These are phyloP conservation scores for Mucuna pruriens DNA, from an alignment of 306 rosid genomes.

Conservation along the genomic window DNA sequence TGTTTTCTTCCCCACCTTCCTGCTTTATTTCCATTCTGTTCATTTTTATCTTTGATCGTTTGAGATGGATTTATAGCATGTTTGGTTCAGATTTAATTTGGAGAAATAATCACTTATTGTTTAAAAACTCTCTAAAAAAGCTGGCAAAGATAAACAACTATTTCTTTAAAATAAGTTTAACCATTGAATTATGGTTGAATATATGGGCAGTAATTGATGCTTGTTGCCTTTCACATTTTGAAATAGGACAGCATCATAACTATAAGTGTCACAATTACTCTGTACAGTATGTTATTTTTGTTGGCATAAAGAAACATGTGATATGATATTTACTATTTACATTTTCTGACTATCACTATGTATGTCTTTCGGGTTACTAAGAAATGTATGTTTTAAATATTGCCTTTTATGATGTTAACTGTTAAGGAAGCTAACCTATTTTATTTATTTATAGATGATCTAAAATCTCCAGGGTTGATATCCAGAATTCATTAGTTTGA, in stretches of 20 bases:
- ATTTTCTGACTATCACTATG: background rate
- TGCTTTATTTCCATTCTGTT: background rate
- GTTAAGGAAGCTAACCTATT: slow-evolving; percentile 16
- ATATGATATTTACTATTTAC: background rate
- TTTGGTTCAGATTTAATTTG: background rate
- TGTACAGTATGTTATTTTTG: background rate
- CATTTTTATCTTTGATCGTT: slow-evolving; percentile 17
- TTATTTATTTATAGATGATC: background rate
- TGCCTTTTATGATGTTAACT: slow-evolving; percentile 1
- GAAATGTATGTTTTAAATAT: background rate
- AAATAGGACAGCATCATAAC: background rate
- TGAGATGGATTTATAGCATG: slow-evolving; percentile 3
- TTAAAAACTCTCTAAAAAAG: background rate
- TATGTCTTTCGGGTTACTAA: background rate
- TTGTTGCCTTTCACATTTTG: background rate
- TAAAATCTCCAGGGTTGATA: background rate
- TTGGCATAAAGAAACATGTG: slow-evolving; percentile 23
- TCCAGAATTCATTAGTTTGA: slow-evolving; percentile 8
- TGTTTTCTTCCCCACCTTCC: background rate
- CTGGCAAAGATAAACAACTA: background rate
- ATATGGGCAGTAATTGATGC: background rate
- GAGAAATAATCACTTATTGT: background rate
- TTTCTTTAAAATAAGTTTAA: no score
- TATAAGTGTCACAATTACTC: background rate
- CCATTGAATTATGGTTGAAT: slow-evolving; percentile 20